phyloP scores from a whole-genome alignment of 208 protist species.

The Leishmania aethiopica region DNA sequence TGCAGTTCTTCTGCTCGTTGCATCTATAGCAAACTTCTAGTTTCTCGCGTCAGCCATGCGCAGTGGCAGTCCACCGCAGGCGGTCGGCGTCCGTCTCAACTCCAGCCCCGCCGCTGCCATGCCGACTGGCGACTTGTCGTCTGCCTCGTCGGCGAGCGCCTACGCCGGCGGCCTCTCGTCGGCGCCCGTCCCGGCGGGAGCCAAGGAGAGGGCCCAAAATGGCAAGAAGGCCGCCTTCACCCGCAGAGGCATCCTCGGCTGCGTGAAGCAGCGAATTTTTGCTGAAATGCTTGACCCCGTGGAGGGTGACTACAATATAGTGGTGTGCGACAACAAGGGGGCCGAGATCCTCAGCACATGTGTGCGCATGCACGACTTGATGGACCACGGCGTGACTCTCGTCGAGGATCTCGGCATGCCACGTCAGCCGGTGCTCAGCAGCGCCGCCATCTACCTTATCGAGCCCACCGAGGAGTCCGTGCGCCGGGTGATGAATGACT shows the following conservation, averaged over 20 bases:
- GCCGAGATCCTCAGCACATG: conserved; percentile 64
- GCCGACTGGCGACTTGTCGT: background rate
- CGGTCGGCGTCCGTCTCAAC: background rate
- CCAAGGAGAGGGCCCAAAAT: background rate
- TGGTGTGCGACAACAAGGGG: conserved; percentile 65
- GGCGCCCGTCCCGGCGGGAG: background rate
- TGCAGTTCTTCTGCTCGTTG: background rate
- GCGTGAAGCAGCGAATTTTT: conserved; percentile 57
- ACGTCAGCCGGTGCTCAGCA: conserved; percentile 70
- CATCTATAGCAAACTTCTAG: background rate
- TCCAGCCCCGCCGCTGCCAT: background rate
- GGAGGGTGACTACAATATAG: conserved; percentile 57
- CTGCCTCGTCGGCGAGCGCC: background rate
- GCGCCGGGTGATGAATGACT: conserved; percentile 63
- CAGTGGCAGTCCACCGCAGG: background rate
- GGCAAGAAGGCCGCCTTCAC: conserved; percentile 25
- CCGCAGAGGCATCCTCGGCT: conserved; percentile 52
- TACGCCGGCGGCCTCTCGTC: background rate
- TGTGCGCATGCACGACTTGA: conserved; percentile 77
- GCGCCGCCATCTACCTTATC: conserved; percentile 75
- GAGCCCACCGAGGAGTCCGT: conserved; percentile 50
- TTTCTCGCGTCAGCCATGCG: background rate
- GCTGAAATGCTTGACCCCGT: conserved; percentile 69
- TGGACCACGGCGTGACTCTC: conserved; percentile 77
- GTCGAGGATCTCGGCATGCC: conserved; percentile 68